Conservation (phyloP, 352 stramenopile genomes). For the Lagenidium giganteum region DNA sequence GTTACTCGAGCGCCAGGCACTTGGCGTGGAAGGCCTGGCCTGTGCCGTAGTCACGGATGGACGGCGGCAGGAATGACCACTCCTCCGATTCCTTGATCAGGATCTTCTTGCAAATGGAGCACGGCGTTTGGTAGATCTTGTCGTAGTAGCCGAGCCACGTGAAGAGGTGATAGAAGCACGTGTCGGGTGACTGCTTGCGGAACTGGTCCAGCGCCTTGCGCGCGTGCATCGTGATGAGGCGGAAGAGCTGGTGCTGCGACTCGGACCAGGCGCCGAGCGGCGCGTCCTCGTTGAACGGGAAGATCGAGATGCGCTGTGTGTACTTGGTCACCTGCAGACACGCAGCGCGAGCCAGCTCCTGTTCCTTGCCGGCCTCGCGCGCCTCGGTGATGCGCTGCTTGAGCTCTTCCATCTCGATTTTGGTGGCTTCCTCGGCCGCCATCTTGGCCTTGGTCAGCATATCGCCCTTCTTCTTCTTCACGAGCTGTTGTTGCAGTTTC, state of each 20-base stretch:
- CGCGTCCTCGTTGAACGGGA: slow-evolving; percentile 76
- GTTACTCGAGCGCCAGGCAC: slow-evolving; percentile 59
- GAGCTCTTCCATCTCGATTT: slow-evolving; percentile 86
- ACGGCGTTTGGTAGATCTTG: slow-evolving; percentile 87
- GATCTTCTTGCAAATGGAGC: slow-evolving; percentile 82
- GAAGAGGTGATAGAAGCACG: slow-evolving; percentile 85
- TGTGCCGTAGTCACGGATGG: slow-evolving; percentile 81
- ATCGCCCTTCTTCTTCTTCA: slow-evolving; percentile 86
- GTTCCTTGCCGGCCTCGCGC: slow-evolving; percentile 75
- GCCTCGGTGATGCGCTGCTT: slow-evolving; percentile 74
- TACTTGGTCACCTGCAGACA: slow-evolving; percentile 82
- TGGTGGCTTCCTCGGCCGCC: slow-evolving; percentile 79
- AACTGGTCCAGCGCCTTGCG: slow-evolving; percentile 81
- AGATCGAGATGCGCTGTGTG: slow-evolving; percentile 75
- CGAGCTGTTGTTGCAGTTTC: slow-evolving; percentile 75
- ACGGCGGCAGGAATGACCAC: slow-evolving; percentile 74
- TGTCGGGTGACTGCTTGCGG: slow-evolving; percentile 79
- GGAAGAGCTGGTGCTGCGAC: slow-evolving; percentile 76
- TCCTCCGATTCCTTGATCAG: slow-evolving; percentile 77
- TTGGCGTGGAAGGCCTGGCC: slow-evolving; percentile 81
- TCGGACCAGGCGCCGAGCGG: slow-evolving; percentile 78
- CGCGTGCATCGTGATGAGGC: slow-evolving; percentile 65
- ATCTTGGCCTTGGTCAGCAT: slow-evolving; percentile 86
- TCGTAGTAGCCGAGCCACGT: slow-evolving; percentile 84
- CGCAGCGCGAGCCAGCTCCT: slow-evolving; percentile 67